A percentile compares a stretch with the other conserved stretches of the same genome.
These are phyloP conservation scores for Gossypium arboreum DNA, from an alignment of 345 rosid species.

Conservation along the genomic window DNA sequence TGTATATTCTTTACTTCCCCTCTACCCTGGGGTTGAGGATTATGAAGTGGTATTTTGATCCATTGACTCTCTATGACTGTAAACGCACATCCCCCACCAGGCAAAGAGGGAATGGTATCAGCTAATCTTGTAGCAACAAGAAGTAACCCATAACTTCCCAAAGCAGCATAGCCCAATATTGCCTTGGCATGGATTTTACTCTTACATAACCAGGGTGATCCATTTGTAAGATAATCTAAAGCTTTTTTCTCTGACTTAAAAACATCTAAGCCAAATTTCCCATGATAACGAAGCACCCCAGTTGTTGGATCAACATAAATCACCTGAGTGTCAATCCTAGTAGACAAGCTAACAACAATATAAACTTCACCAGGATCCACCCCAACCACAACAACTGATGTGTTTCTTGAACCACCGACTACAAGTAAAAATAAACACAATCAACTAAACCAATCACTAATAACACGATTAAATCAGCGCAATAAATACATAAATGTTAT, in stretches of 20 bases:
- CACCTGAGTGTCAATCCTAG: slow-evolving; percentile 68
- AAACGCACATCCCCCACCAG: slow-evolving; percentile 89
- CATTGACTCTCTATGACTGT: slow-evolving; percentile 84
- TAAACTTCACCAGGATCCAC: slow-evolving; percentile 72
- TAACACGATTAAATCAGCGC: background rate
- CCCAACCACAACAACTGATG: slow-evolving; percentile 67
- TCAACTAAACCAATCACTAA: slow-evolving; percentile 5
- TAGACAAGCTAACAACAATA: slow-evolving; percentile 57
- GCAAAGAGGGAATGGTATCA: slow-evolving; percentile 67
- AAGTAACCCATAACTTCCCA: slow-evolving; percentile 80
- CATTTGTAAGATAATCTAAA: slow-evolving; percentile 57
- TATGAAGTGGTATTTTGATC: slow-evolving; percentile 73
- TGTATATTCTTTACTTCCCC: slow-evolving; percentile 81
- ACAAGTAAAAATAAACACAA: slow-evolving; percentile 16
- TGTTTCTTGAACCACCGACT: slow-evolving; percentile 59
- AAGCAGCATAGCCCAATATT: slow-evolving; percentile 76
- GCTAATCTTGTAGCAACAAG: slow-evolving; percentile 76
- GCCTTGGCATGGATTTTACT: slow-evolving; percentile 57
- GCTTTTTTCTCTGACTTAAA: slow-evolving; percentile 83
- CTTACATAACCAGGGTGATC: slow-evolving; percentile 51
- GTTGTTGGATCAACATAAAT: slow-evolving; percentile 87
- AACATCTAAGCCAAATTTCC: slow-evolving; percentile 60
- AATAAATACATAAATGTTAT: background rate
- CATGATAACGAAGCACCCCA: slow-evolving; percentile 61
- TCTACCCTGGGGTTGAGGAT: slow-evolving; percentile 83